A percentile compares a stretch with the other conserved stretches of the same genome.
These are phyloP conservation scores for Vitis hybrid DNA, from an alignment of 177 flowering plant species.

Conservation along the genomic window DNA sequence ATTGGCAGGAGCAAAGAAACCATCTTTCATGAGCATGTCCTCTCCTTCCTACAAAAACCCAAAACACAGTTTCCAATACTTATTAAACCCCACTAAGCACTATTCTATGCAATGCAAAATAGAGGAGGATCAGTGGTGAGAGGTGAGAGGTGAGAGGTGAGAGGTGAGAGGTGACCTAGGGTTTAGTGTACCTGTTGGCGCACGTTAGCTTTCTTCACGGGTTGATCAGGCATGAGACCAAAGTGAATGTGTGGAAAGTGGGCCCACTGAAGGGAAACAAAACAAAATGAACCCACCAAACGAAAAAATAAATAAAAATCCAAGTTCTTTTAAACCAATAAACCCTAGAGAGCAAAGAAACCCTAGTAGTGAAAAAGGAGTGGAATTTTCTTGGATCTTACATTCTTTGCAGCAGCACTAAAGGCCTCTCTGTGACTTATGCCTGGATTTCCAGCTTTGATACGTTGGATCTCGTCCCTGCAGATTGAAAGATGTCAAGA, in stretches of 20 bases:
- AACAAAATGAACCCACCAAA: background rate
- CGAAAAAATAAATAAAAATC: background rate
- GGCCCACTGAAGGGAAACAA: slow-evolving; percentile 59
- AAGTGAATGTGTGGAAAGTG: slow-evolving; percentile 86
- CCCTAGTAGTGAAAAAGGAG: background rate
- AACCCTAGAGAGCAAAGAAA: slow-evolving; percentile 12
- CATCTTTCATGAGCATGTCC: slow-evolving; percentile 67
- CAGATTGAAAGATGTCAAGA: slow-evolving; percentile 1
- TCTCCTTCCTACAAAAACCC: slow-evolving; percentile 59
- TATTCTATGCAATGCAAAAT: background rate
- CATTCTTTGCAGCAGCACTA: slow-evolving; percentile 71
- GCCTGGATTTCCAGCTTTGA: slow-evolving; percentile 64
- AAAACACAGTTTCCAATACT: background rate
- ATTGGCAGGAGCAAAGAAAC: slow-evolving; percentile 62
- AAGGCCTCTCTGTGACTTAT: slow-evolving; percentile 72
- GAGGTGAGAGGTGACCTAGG: slow-evolving; percentile 6
- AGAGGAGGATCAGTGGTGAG: background rate
- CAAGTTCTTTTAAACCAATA: background rate
- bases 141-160: background rate
- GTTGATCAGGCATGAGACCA: slow-evolving; percentile 73
- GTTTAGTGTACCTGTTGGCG: slow-evolving; percentile 54
- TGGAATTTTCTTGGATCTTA: slow-evolving; percentile 23
- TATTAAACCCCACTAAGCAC: no score
- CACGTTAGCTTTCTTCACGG: slow-evolving; percentile 55
- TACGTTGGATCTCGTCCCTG: slow-evolving; percentile 70